Percentiles rank a stretch among this genome's conserved stretches.
Conservation (phyloP, 768 basidiomycete species). For the Trichaptum fuscoviolaceum region DNA sequence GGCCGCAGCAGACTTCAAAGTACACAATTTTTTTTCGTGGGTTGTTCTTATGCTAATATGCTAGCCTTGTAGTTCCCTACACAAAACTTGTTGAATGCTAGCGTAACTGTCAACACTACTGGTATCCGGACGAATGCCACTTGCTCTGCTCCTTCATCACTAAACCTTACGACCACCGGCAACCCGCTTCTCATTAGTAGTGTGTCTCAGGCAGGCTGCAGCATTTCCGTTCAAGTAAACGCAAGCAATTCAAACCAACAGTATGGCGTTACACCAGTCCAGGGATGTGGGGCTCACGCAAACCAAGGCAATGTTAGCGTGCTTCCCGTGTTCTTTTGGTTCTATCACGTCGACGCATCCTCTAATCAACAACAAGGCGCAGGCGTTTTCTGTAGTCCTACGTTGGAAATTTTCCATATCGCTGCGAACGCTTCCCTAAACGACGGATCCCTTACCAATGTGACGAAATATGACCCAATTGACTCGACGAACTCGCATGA, state of each 20-base stretch:
- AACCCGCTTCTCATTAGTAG: conserved; percentile 35
- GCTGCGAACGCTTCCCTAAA: conserved; percentile 38
- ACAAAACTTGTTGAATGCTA: conserved; percentile 43
- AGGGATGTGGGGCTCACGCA: conserved; percentile 26
- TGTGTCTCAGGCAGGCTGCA: conserved; percentile 46
- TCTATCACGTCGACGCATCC: conserved; percentile 31
- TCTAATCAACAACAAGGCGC: conserved; percentile 31
- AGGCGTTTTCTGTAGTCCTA: conserved; percentile 54
- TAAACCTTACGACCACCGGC: conserved; percentile 19
- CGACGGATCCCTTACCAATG: conserved; percentile 35
- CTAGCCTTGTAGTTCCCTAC: conserved; percentile 36
- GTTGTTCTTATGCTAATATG: not conserved
- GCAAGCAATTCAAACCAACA: conserved; percentile 35
- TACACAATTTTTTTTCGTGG: conserved; percentile 15
- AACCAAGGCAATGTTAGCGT: conserved; percentile 25
- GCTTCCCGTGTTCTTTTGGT: conserved; percentile 69
- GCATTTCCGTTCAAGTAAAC: conserved; percentile 31
- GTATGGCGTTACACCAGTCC: conserved; percentile 41
- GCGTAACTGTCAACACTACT: conserved; percentile 46
- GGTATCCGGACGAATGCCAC: conserved; percentile 43
- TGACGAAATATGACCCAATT: conserved; percentile 26
- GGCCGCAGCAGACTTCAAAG: conserved; percentile 51
- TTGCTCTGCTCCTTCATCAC: conserved; percentile 36
- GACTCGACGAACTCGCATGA: conserved; percentile 27
- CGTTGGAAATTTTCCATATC: conserved; percentile 40